Base-by-base conservation (phyloP, 805 yeast species). In the Torulaspora franciscae region DNA sequence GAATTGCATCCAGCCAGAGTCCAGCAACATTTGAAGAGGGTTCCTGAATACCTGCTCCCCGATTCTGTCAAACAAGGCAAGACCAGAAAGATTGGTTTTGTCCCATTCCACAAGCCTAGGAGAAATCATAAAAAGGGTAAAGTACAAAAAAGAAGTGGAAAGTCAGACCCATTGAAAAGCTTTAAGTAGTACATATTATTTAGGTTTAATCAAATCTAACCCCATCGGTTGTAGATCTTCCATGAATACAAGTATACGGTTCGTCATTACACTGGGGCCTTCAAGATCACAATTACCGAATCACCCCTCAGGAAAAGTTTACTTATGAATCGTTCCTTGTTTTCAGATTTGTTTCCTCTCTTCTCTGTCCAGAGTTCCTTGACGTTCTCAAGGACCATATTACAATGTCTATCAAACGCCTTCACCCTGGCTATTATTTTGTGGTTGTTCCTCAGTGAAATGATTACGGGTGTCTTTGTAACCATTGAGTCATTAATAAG, bases 401-500 rank as follows among this genome's bases (percentile, higher is more conserved):
- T 93, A 51, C 96, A 84, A 67, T 93, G 99, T 61, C 96, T 81
- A 64, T 93, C 99, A 65, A 89, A 93, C 0, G 98, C 97, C 59
- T 85, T 85, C 40, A 93, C 93, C 53, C 86, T 80, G 1, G 90
- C 96, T 25, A 93, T 76, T 32, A 93, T 73, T 66, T 93, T 93
- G 62, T 90, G 96, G 65, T 91, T 90, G 64, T 93, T 93, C 59
- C 99, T 76, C 48, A 95, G 77, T 15, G 96, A 86, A 48, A 93
- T 85, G 47, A 93, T 77, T 4, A 93, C 87, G 22, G 88, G 87
- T 2, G 85, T 75, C 41, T 80, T 81, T 43, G 79, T 75, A 48
- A 80, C 75, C 32, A 88, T 83, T 0, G 98, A 89, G 37, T 81
- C 80, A 54, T 89, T 87, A n/a, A 93, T 75, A 23, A 93, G 73